Conservation (phyloP, 192 early-diverging fungal species). For the Coemansia sp. region DNA sequence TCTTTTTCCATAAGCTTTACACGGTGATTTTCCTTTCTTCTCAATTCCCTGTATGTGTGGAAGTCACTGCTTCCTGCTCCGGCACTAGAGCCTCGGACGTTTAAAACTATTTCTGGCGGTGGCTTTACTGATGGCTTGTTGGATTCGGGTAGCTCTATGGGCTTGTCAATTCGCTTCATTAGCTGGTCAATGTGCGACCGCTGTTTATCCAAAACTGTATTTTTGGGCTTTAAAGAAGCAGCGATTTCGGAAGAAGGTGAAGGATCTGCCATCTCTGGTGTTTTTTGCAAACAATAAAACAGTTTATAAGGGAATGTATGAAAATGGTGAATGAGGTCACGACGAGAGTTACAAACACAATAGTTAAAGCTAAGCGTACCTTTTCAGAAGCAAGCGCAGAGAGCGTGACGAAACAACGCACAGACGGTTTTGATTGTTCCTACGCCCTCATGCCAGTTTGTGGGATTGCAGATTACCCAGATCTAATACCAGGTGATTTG, state of each 20-base stretch:
- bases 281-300: too few species aligned
- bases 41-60: constrained; percentile 83
- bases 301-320: too few species aligned
- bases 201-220: constrained; percentile 15
- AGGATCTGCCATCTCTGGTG: too few species aligned
- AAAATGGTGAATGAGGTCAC: too few species aligned
- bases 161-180: constrained; percentile 78
- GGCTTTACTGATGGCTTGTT: constrained; percentile 51
- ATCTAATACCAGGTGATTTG: too few species aligned
- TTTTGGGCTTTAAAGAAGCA: constrained; percentile 6
- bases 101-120: constrained; percentile 84
- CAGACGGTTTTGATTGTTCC: too few species aligned
- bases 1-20: constrained; percentile 71
- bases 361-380: too few species aligned
- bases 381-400: too few species aligned
- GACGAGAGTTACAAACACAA: too few species aligned
- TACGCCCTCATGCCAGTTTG: too few species aligned
- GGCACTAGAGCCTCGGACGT: constrained; percentile 87
- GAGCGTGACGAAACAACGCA: too few species aligned
- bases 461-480: too few species aligned
- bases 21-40: constrained; percentile 82
- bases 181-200: constrained; percentile 49
- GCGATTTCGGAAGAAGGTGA: not conserved
- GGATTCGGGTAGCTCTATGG: constrained; percentile 65
- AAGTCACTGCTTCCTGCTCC: constrained; percentile 97